Evolutionary conservation across 305 asterid genomes (phyloP).

Genomic region (Striga hermonthica): DNA sequence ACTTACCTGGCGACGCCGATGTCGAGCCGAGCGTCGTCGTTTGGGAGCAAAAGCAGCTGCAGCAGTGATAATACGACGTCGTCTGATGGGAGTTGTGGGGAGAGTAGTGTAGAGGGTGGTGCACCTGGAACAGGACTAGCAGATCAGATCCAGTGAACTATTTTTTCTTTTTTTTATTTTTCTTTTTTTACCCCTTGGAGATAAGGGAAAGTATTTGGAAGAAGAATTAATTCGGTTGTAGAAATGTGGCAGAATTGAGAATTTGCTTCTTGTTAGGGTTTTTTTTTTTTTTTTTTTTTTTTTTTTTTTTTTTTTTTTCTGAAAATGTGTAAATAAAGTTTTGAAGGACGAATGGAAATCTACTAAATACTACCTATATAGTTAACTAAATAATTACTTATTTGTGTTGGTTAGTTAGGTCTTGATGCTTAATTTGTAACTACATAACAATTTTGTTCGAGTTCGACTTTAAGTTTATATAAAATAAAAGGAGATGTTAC

Average conservation of each 20-base stretch:
- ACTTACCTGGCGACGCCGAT: constrained; percentile 79
- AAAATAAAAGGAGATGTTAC: too few species aligned
- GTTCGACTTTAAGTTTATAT: too few species aligned
- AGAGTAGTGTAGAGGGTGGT: constrained; percentile 29
- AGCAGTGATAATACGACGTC: constrained; percentile 31
- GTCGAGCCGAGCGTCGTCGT: constrained; percentile 67
- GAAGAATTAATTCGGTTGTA: neutral
- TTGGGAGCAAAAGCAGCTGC: constrained; percentile 44
- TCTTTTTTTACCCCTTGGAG: neutral
- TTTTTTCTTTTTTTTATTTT: neutral
- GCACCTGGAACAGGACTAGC: constrained; percentile 4
- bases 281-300: too few species aligned
- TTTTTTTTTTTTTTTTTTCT: neutral
- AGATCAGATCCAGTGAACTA: constrained; percentile 33
- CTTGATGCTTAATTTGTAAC: too few species aligned
- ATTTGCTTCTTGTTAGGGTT: too few species aligned
- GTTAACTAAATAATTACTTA: too few species aligned
- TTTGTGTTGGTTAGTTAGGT: too few species aligned
- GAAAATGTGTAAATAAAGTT: neutral
- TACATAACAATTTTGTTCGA: too few species aligned
- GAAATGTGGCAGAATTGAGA: neutral
- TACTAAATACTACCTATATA: too few species aligned
- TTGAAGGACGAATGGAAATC: neutral
- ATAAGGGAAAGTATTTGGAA: neutral
- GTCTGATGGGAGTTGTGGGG: constrained; percentile 33